Evolutionary conservation across 805 yeast genomes (phyloP).

Genomic region (Ogataea siamensis): DNA sequence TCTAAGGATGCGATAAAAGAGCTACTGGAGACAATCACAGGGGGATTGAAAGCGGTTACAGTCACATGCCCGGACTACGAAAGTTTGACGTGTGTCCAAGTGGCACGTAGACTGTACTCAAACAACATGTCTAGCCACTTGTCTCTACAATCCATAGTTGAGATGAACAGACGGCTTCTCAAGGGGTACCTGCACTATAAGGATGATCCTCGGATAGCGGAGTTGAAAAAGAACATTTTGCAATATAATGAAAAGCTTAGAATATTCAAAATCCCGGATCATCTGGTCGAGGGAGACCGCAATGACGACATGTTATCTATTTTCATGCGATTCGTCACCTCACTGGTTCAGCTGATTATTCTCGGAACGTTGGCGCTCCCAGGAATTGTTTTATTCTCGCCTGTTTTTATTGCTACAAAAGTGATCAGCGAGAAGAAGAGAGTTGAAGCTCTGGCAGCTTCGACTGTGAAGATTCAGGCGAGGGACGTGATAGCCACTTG

Average conservation of each 20-base stretch:
- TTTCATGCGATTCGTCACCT: conserved; percentile 25
- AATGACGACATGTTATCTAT: conserved; percentile 26
- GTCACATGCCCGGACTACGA: conserved; percentile 88
- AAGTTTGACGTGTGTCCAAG: conserved; percentile 84
- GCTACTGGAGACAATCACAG: conserved; percentile 65
- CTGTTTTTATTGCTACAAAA: conserved; percentile 80
- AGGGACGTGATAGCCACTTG: conserved; percentile 96
- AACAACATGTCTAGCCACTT: conserved; percentile 67
- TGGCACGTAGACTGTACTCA: conserved; percentile 85
- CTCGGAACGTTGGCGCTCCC: conserved; percentile 73
- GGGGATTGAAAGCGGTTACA: conserved; percentile 79
- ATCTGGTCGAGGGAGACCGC: conserved; percentile 49
- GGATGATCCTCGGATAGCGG: conserved; percentile 64
- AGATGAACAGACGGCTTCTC: conserved; percentile 84
- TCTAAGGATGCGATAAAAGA: conserved; percentile 73
- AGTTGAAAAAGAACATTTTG: conserved; percentile 60
- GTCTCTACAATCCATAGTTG: conserved; percentile 82
- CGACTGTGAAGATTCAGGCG: conserved; percentile 88
- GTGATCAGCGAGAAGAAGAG: conserved; percentile 72
- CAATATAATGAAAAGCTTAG: conserved; percentile 61
- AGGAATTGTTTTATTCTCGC: conserved; percentile 83
- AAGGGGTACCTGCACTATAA: conserved; percentile 75
- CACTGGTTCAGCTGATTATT: conserved; percentile 46
- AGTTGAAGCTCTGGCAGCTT: conserved; percentile 72
- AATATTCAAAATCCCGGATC: conserved; percentile 53